A percentile compares a stretch with the other conserved stretches of the same genome.
phyloP scores from a whole-genome alignment of 345 rosid species.

The Eucalyptus curtisii region DNA sequence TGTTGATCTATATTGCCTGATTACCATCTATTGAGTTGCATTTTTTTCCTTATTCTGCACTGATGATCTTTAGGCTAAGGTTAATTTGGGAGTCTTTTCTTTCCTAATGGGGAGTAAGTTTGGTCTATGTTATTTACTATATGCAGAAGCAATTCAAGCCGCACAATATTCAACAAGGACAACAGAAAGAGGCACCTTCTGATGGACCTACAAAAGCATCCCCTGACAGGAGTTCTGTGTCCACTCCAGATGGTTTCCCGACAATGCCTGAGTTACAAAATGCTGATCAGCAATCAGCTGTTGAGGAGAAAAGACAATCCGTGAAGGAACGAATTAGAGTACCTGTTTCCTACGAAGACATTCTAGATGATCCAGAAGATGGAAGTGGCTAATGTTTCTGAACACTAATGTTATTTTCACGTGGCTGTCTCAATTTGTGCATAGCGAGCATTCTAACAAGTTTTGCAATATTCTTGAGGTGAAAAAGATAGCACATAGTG shows the following conservation, averaged over 20 bases:
- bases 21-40: not conserved
- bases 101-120: not conserved
- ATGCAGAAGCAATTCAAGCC: slow-evolving; percentile 85
- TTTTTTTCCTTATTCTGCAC: not conserved
- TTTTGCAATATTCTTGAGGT: not conserved
- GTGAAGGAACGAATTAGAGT: slow-evolving; percentile 75
- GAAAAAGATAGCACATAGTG: not conserved
- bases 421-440: not conserved
- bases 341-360: slow-evolving; percentile 81
- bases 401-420: not conserved
- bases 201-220: slow-evolving; percentile 8
- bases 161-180: slow-evolving; percentile 14
- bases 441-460: not conserved
- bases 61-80: not conserved
- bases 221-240: slow-evolving; percentile 9
- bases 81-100: not conserved
- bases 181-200: slow-evolving; percentile 10
- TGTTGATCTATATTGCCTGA: not conserved
- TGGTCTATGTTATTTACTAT: not conserved
- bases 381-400: not conserved
- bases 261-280: not conserved
- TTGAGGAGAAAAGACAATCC: slow-evolving; percentile 27
- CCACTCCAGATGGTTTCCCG: slow-evolving; percentile 4
- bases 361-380: not conserved
- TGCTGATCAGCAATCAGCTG: slow-evolving; percentile 11